These are phyloP conservation scores for Diospyros lotus DNA, from an alignment of 148 eudicot genomes.

Conservation along the genomic window DNA sequence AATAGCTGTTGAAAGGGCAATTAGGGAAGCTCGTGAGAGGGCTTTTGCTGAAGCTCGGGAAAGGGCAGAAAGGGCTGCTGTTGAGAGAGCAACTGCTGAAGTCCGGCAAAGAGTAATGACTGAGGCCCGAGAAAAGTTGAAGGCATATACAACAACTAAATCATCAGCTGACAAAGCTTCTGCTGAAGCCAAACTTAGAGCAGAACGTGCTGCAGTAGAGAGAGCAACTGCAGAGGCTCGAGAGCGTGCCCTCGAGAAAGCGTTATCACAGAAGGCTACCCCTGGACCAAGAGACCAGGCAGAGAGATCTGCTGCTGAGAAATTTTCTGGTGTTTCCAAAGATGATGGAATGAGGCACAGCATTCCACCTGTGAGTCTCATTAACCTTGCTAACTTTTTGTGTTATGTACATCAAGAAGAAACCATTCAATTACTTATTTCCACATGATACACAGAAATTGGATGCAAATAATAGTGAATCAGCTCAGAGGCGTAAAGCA, in stretches of 20 bases:
- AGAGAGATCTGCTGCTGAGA: constrained; percentile 32
- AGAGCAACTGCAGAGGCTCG: constrained; percentile 95
- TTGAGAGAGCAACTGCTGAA: constrained; percentile 74
- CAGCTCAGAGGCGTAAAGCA: constrained; percentile 76
- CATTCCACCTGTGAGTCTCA: constrained; percentile 32
- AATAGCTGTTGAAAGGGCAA: constrained; percentile 79
- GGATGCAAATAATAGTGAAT: constrained; percentile 49
- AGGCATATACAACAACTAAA: constrained; percentile 39
- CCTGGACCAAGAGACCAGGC: constrained; percentile 36
- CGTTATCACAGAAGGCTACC: constrained; percentile 61
- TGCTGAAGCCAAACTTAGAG: constrained; percentile 64
- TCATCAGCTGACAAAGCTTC: constrained; percentile 58
- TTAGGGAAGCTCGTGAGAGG: constrained; percentile 96
- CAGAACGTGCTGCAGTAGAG: constrained; percentile 97
- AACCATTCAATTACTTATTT: constrained; percentile 1
- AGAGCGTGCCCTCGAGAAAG: constrained; percentile 87
- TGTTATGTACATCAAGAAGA: background rate
- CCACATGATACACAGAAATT: constrained; percentile 56
- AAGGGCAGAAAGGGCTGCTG: constrained; percentile 82
- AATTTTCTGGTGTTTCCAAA: constrained; percentile 26
- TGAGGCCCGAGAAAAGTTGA: constrained; percentile 55
- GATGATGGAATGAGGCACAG: constrained; percentile 29
- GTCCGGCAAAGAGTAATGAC: constrained; percentile 51
- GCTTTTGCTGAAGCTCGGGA: constrained; percentile 85
- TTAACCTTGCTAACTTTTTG: constrained; percentile 2